Conservation (phyloP, 2,329 filamentous ascomycete species). For the Didymella sp. region DNA sequence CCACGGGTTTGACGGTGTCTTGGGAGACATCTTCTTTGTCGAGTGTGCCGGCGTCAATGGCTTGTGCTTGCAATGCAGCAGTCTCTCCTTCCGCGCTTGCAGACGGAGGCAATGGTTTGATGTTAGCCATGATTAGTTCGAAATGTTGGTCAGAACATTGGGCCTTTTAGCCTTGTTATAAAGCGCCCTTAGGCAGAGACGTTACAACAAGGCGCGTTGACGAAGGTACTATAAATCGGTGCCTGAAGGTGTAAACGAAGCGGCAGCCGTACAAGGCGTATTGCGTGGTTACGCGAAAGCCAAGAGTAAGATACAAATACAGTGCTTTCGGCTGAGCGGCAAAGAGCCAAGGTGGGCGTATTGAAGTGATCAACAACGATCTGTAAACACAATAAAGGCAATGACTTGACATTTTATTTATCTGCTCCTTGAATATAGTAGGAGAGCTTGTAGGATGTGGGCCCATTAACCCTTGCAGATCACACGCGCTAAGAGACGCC, state of each 20-base stretch:
- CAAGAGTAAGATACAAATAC: conserved; percentile 4
- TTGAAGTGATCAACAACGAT: background rate
- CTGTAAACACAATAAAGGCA: background rate
- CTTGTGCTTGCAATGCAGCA: conserved; percentile 21
- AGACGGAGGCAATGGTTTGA: conserved; percentile 1
- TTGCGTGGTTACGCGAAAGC: conserved; percentile 3
- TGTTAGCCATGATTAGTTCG: background rate
- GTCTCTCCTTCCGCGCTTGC: conserved; percentile 18
- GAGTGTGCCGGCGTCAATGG: conserved; percentile 16
- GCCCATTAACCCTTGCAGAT: background rate
- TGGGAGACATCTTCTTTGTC: conserved; percentile 13
- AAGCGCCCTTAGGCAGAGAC: conserved; percentile 7
- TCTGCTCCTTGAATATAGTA: background rate
- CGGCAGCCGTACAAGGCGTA: conserved; percentile 1
- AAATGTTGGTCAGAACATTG: background rate
- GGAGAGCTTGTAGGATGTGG: background rate
- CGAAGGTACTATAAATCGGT: conserved; percentile 2
- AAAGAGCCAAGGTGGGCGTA: background rate
- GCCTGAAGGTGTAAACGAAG: conserved; percentile 4
- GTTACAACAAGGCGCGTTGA: conserved; percentile 1
- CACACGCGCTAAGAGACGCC: conserved; percentile 1
- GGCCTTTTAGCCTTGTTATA: background rate
- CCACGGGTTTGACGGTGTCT: conserved; percentile 2
- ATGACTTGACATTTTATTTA: background rate
- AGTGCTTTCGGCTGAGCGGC: background rate